Evolutionary conservation across 140 eudicot genomes (phyloP).

Genomic region (Bidens hawaiensis): DNA sequence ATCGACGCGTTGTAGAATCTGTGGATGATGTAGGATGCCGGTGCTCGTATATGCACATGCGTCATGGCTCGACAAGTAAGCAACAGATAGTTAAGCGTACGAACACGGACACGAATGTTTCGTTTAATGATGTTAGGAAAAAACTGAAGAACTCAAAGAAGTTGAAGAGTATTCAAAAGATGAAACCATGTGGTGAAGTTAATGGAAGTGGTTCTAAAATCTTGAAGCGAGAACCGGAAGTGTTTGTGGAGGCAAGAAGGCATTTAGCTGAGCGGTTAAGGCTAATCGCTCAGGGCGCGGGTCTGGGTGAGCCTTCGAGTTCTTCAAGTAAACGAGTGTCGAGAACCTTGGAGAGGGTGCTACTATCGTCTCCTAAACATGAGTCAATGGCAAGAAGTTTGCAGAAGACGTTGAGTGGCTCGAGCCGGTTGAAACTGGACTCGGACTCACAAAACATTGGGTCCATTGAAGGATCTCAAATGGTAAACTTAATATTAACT

Average conservation of each 20-base stretch:
- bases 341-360: slow-evolving; percentile 49
- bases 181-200: slow-evolving; percentile 1
- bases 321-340: slow-evolving; percentile 30
- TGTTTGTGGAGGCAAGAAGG: slow-evolving; percentile 52
- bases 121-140: slow-evolving; percentile 19
- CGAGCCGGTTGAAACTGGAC: slow-evolving; percentile 12
- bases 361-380: slow-evolving; percentile 45
- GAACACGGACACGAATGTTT: neutral
- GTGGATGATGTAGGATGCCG: slow-evolving; percentile 29
- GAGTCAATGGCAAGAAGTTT: slow-evolving; percentile 30
- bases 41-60: slow-evolving; percentile 28
- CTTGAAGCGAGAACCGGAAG: slow-evolving; percentile 34
- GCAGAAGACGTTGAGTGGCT: neutral
- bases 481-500: slow-evolving; percentile 16
- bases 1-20: slow-evolving; percentile 14
- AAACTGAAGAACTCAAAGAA: slow-evolving; percentile 26
- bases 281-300: slow-evolving; percentile 24
- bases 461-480: slow-evolving; percentile 7
- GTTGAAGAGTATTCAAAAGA: slow-evolving; percentile 15
- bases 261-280: slow-evolving; percentile 57
- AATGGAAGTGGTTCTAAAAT: neutral
- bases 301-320: slow-evolving; percentile 2
- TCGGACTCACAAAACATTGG: slow-evolving; percentile 10
- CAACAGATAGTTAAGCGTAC: slow-evolving; percentile 22
- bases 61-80: slow-evolving; percentile 18